A percentile compares a stretch with the other conserved stretches of the same genome.
These are phyloP conservation scores for Paxillus involutus DNA, from an alignment of 768 basidiomycete species.

Conservation along the genomic window DNA sequence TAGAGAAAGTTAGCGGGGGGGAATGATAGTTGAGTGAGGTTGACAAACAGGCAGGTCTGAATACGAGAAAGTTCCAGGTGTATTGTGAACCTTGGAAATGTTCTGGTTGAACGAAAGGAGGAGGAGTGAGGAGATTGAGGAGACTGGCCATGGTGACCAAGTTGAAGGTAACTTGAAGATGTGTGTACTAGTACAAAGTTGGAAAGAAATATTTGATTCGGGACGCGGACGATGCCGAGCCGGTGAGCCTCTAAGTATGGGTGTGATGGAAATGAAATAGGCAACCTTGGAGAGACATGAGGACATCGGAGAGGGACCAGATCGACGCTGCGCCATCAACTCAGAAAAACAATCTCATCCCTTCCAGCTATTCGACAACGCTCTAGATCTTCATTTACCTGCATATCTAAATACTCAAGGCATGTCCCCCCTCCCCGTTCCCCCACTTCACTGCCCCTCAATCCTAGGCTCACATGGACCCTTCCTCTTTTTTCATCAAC, in stretches of 20 bases:
- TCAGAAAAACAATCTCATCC: background rate
- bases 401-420: background rate
- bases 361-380: background rate
- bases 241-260: too few relatives aligned
- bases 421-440: background rate
- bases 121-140: constrained; percentile 47
- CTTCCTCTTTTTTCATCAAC: constrained; percentile 15
- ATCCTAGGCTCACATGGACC: constrained; percentile 20
- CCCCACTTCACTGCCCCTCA: background rate
- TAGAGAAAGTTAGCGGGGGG: constrained; percentile 20
- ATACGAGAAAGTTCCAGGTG: constrained; percentile 72
- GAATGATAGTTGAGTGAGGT: background rate
- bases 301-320: constrained; percentile 3
- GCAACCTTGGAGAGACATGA: background rate
- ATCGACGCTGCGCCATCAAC: background rate
- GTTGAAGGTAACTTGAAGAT: too few relatives aligned
- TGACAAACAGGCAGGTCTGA: constrained; percentile 72
- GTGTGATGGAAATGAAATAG: background rate
- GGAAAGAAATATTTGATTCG: too few relatives aligned
- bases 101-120: constrained; percentile 48
- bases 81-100: constrained; percentile 77
- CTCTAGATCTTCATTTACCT: background rate
- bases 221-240: too few relatives aligned
- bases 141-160: constrained; percentile 1
- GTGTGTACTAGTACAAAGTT: too few relatives aligned